Evolutionary conservation across 164 flowering plant genomes (phyloP).

Genomic region (grape (Vitis vinifera)): ASM3070453v1 NC_081813.1:804001-804500

Average conservation of each 20-base stretch:
- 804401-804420: slow-evolving; percentile 86
- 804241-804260: slow-evolving; percentile 83
- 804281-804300: slow-evolving; percentile 48
- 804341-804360: slow-evolving; percentile 49
- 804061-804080: slow-evolving; percentile 96
- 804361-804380: slow-evolving; percentile 35
- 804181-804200: slow-evolving; percentile 65
- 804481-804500: slow-evolving; percentile 69
- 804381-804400: slow-evolving; percentile 23
- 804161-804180: slow-evolving; percentile 51
- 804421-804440: slow-evolving; percentile 72
- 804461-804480: slow-evolving; percentile 23
- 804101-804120: slow-evolving; percentile 68
- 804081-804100: slow-evolving; percentile 77
- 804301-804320: slow-evolving; percentile 68
- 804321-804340: slow-evolving; percentile 47
- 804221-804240: slow-evolving; percentile 82
- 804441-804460: neutral
- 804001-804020: slow-evolving; percentile 73
- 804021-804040: slow-evolving; percentile 81
- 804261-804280: slow-evolving; percentile 83
- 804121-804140: slow-evolving; percentile 91
- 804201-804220: slow-evolving; percentile 65
- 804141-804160: slow-evolving; percentile 78
- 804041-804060: slow-evolving; percentile 95